Evolutionary conservation across 805 yeast genomes (phyloP), one percentile per base, ranked within the genome.

Genomic region (Ogataea ramenticola): DNA sequence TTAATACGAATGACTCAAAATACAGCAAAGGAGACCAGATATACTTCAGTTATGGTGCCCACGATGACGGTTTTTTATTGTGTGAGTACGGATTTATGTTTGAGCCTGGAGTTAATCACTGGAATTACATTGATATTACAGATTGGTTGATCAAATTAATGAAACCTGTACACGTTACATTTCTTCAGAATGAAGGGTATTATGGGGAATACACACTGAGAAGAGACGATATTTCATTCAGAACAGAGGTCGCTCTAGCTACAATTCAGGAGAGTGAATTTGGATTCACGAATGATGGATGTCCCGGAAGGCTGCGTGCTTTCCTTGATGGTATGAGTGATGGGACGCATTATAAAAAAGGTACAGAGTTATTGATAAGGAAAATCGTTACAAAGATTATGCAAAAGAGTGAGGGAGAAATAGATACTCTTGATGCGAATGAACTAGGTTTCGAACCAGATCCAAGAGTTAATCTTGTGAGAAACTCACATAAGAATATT

Each of bases 51-150:
- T 91, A 91, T 58, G 98, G 98, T 1, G 80, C 96, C 1, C 97
- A 91, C 60, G 79, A 85, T 10, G 89, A 91, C 58, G 88, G 80
- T 41, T 86, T 86, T 50, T 63, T 91, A 30, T 65, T 88, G 10
- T 79, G 85, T 54, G 98, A 91, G 60, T 91, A 91, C 57, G 98
- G 97, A 1, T 91, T 91, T 66, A 70, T 72, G 32, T 60, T 85
- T 1, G 24, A 27, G 6, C 17, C 29, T 20, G 45, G 42, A 1
- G 27, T 29, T 6, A 87, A 88, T 56, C 63, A 59, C 19, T 85
- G 90, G 88, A 81, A 87, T 52, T 79, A 67, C 49, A 58, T 89
- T 2, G 95, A 90, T 56, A 56, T 90, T 4, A 62, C 85, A 0
- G 58, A 59, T 0, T 60, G 66, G 33, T 54, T 87, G 2, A 35